Conservation (phyloP, 768 basidiomycete genomes). For the Trichaptum fuscoviolaceum region DNA sequence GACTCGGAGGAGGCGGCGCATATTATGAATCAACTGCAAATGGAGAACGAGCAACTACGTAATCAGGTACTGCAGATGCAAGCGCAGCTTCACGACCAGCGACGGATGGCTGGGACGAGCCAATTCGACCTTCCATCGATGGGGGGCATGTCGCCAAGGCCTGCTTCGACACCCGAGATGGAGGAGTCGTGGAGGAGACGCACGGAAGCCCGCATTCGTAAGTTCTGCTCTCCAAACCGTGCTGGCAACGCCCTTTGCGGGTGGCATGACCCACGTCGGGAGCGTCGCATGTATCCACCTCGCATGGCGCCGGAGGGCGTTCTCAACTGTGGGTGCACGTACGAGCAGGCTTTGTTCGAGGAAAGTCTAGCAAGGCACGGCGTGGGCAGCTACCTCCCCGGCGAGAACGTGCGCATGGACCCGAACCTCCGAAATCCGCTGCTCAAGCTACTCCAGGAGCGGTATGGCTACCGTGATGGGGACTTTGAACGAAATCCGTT, state of each 20-base stretch:
- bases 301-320: constrained; percentile 73
- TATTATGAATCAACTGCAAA: not conserved
- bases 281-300: constrained; percentile 71
- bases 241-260: constrained; percentile 86
- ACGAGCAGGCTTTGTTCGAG: constrained; percentile 82
- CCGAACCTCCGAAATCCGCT: constrained; percentile 80
- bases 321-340: constrained; percentile 84
- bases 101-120: not conserved
- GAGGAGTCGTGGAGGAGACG: constrained; percentile 64
- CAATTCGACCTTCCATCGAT: not conserved
- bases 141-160: constrained; percentile 9
- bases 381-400: constrained; percentile 79
- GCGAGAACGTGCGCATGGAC: constrained; percentile 85
- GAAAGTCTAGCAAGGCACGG: constrained; percentile 74
- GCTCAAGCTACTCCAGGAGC: constrained; percentile 58
- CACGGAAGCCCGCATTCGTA: constrained; percentile 64
- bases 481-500: constrained; percentile 73
- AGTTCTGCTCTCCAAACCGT: constrained; percentile 78
- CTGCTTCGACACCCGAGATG: constrained; percentile 41
- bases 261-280: constrained; percentile 86
- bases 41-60: not conserved
- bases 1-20: not conserved
- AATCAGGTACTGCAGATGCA: not conserved
- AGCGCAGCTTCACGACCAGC: not conserved
- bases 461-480: constrained; percentile 78